Percentiles rank a stretch among this genome's conserved stretches.
Evolutionary conservation across 2,329 filamentous ascomycete genomes (phyloP).

Genomic region (Talaromyces pinophilus): DNA sequence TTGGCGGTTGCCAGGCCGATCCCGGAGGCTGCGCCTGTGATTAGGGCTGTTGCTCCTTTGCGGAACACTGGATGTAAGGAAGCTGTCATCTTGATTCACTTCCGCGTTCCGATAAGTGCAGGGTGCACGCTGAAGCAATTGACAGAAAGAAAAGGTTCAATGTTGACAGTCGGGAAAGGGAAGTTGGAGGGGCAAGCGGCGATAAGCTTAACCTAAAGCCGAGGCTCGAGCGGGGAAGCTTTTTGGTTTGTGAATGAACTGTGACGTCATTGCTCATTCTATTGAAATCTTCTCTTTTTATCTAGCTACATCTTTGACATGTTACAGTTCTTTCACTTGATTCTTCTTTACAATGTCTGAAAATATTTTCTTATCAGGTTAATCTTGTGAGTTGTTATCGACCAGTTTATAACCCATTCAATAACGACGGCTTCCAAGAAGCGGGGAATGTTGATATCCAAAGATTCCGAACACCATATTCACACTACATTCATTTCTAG

Average conservation of each 20-base stretch:
- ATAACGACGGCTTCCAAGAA: not conserved
- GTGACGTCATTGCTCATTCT: not conserved
- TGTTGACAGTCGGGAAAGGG: not conserved
- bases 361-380: not conserved
- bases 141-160: not conserved
- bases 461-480: no score
- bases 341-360: not conserved
- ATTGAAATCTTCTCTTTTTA: not conserved
- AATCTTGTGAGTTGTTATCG: not conserved
- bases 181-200: conserved; percentile 6
- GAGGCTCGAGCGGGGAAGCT: not conserved
- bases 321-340: not conserved
- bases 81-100: not conserved
- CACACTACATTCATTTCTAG: not conserved
- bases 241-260: not conserved
- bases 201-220: conserved; percentile 7
- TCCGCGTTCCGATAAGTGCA: not conserved
- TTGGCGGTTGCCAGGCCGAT: conserved; percentile 21
- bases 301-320: not conserved
- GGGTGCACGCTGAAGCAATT: not conserved
- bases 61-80: conserved; percentile 16
- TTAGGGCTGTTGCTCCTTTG: conserved; percentile 23
- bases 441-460: no score
- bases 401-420: not conserved
- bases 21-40: conserved; percentile 21